These are phyloP conservation scores for Metschnikowia rubicola DNA, from an alignment of 805 yeast species.

Conservation along the genomic window DNA sequence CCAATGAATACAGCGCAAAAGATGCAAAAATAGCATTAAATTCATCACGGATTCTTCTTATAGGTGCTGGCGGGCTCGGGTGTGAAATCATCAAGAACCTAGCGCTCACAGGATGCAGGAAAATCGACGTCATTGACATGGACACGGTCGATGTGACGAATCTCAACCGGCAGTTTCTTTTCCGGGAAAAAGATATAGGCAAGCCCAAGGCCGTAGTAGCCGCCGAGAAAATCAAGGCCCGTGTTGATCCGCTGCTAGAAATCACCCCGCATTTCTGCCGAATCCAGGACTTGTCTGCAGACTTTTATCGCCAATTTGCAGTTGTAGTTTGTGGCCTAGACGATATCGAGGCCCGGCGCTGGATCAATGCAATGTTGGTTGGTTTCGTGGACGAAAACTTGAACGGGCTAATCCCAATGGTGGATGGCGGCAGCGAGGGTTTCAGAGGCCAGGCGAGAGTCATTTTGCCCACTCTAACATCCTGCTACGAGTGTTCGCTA, in stretches of 20 bases:
- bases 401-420: slow-evolving; percentile 42
- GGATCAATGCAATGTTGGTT: slow-evolving; percentile 73
- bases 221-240: slow-evolving; percentile 47
- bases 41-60: slow-evolving; percentile 34
- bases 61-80: slow-evolving; percentile 85
- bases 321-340: slow-evolving; percentile 86
- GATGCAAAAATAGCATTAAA: slow-evolving; percentile 24
- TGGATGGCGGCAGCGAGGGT: slow-evolving; percentile 97
- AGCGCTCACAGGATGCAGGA: slow-evolving; percentile 63
- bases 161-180: slow-evolving; percentile 72
- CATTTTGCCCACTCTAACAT: slow-evolving; percentile 77
- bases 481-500: slow-evolving; percentile 91
- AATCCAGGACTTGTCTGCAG: slow-evolving; percentile 55
- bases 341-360: slow-evolving; percentile 83
- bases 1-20: slow-evolving; percentile 28
- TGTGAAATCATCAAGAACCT: slow-evolving; percentile 75
- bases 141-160: slow-evolving; percentile 78
- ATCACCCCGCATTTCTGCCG: slow-evolving; percentile 61
- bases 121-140: slow-evolving; percentile 74
- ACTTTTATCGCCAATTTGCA: slow-evolving; percentile 64
- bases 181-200: slow-evolving; percentile 60
- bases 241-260: slow-evolving; percentile 38
- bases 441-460: slow-evolving; percentile 88
- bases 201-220: slow-evolving; percentile 65
- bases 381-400: slow-evolving; percentile 52